Base-by-base conservation (phyloP, 2,329 filamentous ascomycete species). In the Neodidymelliopsis sp. region DNA sequence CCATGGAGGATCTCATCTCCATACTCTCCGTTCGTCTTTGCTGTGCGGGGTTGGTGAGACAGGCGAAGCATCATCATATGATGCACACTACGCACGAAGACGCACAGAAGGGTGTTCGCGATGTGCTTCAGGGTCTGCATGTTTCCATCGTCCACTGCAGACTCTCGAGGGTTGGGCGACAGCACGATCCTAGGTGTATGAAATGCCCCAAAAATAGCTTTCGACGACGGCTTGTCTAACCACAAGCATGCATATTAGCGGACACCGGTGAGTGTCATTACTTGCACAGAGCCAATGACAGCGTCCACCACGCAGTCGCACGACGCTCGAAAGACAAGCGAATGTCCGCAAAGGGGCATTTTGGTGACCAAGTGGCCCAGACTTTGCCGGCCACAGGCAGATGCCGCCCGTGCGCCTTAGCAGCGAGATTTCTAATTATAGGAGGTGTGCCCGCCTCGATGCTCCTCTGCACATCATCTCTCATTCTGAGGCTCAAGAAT, bases 151-250 rank as follows among this genome's bases (percentile, higher is more conserved):
- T 49, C 29, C 27, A 44, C 24, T 24, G 27, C 13, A 11, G 29
- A 23, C 19, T 19, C 33, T 40, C 38, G 40, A 50, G 40, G 36
- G 40, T 45, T 36, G 39, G 35, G 13, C 40, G 45, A 37, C 47
- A 30, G 23, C 40, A 25, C 28, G 18, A 29, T 24, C 23, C 40
- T 31, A 18, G 54, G 29, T 24, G 37, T n/a, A n/a, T 44, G 52
- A 63, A 59, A 60, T 59, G 56, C 57, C 63, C 65, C 61, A 61
- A 66, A 68, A 68, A 66, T 68, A 68, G 57, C 61, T 53, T 4
- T 10, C 6, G 2, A n/a, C 27, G 12, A 18, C 16, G 1, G 20
- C 12, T n/a, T 0, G 20, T 36, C 31, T 49, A 49, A 35, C 47
- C 36, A 3, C 13, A 29, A 27, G 4, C 8, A 20, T 35, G 22